phyloP scores from a whole-genome alignment of 106 monocot genomes.

The Iris macrosiphon region DNA sequence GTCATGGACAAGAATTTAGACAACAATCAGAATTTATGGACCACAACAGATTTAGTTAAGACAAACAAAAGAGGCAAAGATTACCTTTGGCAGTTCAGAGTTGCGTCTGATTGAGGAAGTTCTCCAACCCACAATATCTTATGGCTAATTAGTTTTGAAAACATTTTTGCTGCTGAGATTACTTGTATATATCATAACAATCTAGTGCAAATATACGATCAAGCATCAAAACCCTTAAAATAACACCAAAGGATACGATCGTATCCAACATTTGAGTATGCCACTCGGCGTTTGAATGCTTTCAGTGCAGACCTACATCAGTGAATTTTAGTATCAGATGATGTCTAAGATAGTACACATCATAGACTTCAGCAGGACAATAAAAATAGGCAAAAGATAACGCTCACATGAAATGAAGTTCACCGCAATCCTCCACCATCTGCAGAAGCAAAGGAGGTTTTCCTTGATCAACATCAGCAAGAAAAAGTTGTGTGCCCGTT shows the following conservation, averaged over 20 bases:
- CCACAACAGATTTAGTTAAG: not conserved
- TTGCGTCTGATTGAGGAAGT: conserved; percentile 95
- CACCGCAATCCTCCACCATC: conserved; percentile 78
- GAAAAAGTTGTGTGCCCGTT: conserved; percentile 96
- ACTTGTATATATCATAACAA: not conserved
- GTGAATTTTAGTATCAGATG: not conserved
- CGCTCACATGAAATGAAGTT: conserved; percentile 79
- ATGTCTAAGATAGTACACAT: not conserved
- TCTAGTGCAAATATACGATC: not conserved
- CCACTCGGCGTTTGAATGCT: conserved; percentile 73
- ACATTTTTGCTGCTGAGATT: not conserved
- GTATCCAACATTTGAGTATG: conserved; percentile 79
- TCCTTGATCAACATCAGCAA: conserved; percentile 67
- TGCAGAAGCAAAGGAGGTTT: conserved; percentile 67
- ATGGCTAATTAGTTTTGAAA: conserved; percentile 21
- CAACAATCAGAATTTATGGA: not conserved
- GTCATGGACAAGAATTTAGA: not conserved
- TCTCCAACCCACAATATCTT: conserved; percentile 99
- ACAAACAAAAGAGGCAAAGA: conserved; percentile 2
- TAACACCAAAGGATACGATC: conserved; percentile 76
- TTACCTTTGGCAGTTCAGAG: conserved; percentile 82
- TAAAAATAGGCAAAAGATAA: not conserved
- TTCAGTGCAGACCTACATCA: conserved; percentile 67
- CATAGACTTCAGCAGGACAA: not conserved
- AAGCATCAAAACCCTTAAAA: not conserved